Conservation (phyloP, 1,284 basidiomycete species). For the Cutaneotrichosporon cutaneum region DNA sequence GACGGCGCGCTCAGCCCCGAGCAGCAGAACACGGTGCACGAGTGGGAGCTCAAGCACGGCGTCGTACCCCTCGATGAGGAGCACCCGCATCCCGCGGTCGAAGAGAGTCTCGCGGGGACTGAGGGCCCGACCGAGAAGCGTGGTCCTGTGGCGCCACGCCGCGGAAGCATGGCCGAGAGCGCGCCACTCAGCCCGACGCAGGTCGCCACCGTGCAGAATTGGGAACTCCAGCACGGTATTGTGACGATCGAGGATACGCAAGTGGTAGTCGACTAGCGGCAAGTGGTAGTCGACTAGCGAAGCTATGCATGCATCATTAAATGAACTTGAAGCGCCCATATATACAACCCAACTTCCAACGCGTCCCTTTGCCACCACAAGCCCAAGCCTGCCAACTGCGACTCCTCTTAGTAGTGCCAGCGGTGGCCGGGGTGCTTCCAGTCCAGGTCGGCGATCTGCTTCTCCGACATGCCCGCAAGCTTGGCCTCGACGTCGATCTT, state of each 20-base stretch:
- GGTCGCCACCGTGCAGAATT: not conserved
- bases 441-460: slow-evolving; percentile 20
- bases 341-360: not conserved
- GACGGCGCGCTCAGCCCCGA: not conserved
- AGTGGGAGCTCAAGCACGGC: slow-evolving; percentile 10
- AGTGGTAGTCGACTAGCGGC: not conserved
- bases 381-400: too few relatives aligned
- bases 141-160: not conserved
- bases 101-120: not conserved
- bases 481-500: slow-evolving; percentile 10
- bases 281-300: not conserved
- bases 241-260: not conserved
- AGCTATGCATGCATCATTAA: too few relatives aligned
- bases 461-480: slow-evolving; percentile 8
- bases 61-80: not conserved
- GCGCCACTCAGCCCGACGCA: not conserved
- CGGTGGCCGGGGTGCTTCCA: slow-evolving; percentile 23
- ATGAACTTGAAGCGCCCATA: too few relatives aligned
- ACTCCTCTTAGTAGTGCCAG: slow-evolving; percentile 10
- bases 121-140: not conserved
- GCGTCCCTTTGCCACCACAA: too few relatives aligned
- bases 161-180: not conserved
- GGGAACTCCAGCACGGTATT: slow-evolving; percentile 3
- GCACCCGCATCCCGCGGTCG: not conserved
- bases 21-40: not conserved